A percentile compares a stretch with the other conserved stretches of the same genome.
These are phyloP conservation scores for Sphaerobolus stellatus DNA, from an alignment of 1,284 basidiomycete species.

Conservation along the genomic window DNA sequence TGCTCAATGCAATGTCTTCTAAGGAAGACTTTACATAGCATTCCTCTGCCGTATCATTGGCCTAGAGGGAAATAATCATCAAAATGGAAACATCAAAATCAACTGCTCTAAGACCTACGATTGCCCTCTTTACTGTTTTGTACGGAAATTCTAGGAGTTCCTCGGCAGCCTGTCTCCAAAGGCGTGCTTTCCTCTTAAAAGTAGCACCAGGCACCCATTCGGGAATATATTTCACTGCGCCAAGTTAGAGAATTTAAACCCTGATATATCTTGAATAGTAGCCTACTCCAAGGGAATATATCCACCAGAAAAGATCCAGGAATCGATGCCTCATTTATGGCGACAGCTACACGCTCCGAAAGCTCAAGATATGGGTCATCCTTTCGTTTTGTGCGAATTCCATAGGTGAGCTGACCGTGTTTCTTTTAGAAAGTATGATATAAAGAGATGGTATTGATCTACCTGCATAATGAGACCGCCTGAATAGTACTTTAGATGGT, in stretches of 20 bases:
- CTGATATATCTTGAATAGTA: background rate
- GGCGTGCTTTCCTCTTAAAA: background rate
- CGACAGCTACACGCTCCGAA: background rate
- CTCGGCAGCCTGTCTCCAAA: background rate
- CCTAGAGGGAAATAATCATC: background rate
- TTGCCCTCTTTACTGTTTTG: background rate
- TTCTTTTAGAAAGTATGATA: background rate
- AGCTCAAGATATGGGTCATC: background rate
- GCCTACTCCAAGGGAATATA: background rate
- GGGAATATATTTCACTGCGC: background rate
- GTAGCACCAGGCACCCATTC: background rate
- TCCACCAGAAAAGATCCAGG: background rate
- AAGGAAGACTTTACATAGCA: background rate
- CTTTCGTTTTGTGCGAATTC: background rate
- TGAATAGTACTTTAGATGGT: background rate
- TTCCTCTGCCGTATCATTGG: background rate
- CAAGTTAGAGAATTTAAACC: background rate
- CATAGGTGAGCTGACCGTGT: background rate
- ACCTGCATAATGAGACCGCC: background rate
- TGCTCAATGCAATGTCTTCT: background rate
- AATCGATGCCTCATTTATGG: background rate
- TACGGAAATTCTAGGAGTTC: background rate
- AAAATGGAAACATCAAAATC: no score
- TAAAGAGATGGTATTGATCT: background rate
- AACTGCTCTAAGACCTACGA: no score